Conservation (phyloP, 2,329 filamentous ascomycete genomes). For the Aphanoascus verrucosus region DNA sequence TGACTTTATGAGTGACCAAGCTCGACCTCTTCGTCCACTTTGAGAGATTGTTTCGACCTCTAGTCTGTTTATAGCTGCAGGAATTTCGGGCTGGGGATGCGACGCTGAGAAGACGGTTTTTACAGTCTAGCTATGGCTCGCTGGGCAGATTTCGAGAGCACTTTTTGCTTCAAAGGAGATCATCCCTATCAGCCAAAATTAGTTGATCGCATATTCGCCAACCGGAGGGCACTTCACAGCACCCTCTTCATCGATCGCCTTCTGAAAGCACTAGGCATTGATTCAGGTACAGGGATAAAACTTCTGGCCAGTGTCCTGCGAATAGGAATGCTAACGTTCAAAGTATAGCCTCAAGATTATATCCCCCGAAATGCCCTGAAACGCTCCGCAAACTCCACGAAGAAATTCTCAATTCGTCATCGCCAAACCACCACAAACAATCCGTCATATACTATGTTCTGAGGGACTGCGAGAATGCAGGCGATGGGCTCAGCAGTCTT, state of each 20-base stretch:
- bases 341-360: constrained; percentile 48
- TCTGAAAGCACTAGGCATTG: constrained; percentile 57
- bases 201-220: constrained; percentile 53
- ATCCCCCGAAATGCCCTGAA: constrained; percentile 61
- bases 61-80: too few species aligned
- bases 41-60: too few species aligned
- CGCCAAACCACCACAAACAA: constrained; percentile 65
- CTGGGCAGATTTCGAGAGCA: constrained; percentile 55
- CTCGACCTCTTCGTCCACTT: too few species aligned
- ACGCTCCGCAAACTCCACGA: constrained; percentile 60
- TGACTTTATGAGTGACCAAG: too few species aligned
- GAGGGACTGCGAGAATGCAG: constrained; percentile 55
- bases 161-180: constrained; percentile 53
- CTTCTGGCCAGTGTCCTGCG: not conserved
- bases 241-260: constrained; percentile 71
- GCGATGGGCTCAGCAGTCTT: constrained; percentile 37
- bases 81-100: too few species aligned
- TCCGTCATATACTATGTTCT: constrained; percentile 76
- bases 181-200: constrained; percentile 53
- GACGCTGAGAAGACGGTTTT: not conserved
- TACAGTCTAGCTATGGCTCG: constrained; percentile 24
- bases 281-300: constrained; percentile 46
- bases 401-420: constrained; percentile 54
- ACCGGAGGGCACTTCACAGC: constrained; percentile 57
- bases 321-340: constrained; percentile 13